Conservation (phyloP, 495 filamentous ascomycete genomes). For the Aspergillus egyptiacus region DNA sequence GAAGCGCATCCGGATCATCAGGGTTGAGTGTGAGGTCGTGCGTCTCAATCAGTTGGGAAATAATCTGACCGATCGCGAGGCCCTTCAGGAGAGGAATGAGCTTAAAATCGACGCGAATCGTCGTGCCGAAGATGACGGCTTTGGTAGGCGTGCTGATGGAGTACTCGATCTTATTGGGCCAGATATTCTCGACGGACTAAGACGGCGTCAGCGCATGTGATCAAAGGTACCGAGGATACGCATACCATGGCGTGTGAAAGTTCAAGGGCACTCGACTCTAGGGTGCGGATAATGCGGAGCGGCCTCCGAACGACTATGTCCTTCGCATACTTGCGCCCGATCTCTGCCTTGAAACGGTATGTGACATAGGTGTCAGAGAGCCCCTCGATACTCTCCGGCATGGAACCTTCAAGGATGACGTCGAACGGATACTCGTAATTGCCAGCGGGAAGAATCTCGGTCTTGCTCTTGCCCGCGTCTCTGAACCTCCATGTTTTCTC, state of each 20-base stretch:
- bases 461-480: conserved; percentile 43
- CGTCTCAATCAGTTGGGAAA: conserved; percentile 67
- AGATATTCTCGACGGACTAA: conserved; percentile 81
- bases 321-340: conserved; percentile 74
- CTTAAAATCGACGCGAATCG: conserved; percentile 69
- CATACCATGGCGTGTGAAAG: conserved; percentile 76
- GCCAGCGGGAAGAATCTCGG: conserved; percentile 61
- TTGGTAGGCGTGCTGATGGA: conserved; percentile 83
- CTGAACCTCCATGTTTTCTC: conserved; percentile 51
- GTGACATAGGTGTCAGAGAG: conserved; percentile 71
- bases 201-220: conserved; percentile 10
- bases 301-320: conserved; percentile 73
- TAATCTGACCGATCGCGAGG: conserved; percentile 69
- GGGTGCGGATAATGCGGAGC: conserved; percentile 78
- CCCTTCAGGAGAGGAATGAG: conserved; percentile 84
- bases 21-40: conserved; percentile 59
- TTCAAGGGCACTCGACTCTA: conserved; percentile 75
- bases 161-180: conserved; percentile 93
- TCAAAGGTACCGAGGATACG: conserved; percentile 1
- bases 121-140: conserved; percentile 83
- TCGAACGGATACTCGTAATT: conserved; percentile 93
- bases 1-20: conserved; percentile 44
- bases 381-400: conserved; percentile 86
- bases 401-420: conserved; percentile 64
- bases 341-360: conserved; percentile 82